A percentile compares a stretch with the other conserved stretches of the same genome.
Evolutionary conservation across 2,329 filamentous ascomycete species (phyloP).

Genomic region (Pseudovirgaria hyperparasitica): DNA sequence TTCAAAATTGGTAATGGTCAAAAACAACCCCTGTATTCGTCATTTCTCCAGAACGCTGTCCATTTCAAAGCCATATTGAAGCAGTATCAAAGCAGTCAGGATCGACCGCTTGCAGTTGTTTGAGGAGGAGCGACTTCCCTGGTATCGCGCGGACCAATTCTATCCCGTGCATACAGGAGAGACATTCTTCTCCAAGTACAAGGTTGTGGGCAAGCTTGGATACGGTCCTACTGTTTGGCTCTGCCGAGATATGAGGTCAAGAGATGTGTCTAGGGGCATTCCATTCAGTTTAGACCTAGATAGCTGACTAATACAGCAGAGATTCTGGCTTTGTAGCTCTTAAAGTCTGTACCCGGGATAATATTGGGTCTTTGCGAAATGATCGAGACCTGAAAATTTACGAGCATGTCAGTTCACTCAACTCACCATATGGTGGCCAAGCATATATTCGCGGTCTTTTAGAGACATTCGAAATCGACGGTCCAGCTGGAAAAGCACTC

Average conservation of each 20-base stretch:
- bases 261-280: too few relatives aligned
- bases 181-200: conserved; percentile 11
- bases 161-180: conserved; percentile 13
- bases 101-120: conserved; percentile 3
- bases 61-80: too few relatives aligned
- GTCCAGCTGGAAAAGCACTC: conserved; percentile 12
- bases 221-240: conserved; percentile 6
- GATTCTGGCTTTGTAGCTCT: too few relatives aligned
- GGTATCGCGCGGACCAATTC: conserved; percentile 10
- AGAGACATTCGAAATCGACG: conserved; percentile 10
- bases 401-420: conserved; percentile 12
- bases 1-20: too few relatives aligned
- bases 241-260: conserved; percentile 4
- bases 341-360: conserved; percentile 12
- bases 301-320: too few relatives aligned
- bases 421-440: conserved; percentile 12
- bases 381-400: conserved; percentile 14
- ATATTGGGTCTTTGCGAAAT: conserved; percentile 5
- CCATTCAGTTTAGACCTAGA: too few relatives aligned
- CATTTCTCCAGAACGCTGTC: too few relatives aligned
- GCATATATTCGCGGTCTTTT: conserved; percentile 11
- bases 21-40: too few relatives aligned
- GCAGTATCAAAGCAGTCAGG: too few relatives aligned
- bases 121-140: conserved; percentile 12
- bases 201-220: conserved; percentile 14